Evolutionary conservation across 1,284 basidiomycete species (phyloP).

Genomic region (Papiliotrema nemorosa): DNA sequence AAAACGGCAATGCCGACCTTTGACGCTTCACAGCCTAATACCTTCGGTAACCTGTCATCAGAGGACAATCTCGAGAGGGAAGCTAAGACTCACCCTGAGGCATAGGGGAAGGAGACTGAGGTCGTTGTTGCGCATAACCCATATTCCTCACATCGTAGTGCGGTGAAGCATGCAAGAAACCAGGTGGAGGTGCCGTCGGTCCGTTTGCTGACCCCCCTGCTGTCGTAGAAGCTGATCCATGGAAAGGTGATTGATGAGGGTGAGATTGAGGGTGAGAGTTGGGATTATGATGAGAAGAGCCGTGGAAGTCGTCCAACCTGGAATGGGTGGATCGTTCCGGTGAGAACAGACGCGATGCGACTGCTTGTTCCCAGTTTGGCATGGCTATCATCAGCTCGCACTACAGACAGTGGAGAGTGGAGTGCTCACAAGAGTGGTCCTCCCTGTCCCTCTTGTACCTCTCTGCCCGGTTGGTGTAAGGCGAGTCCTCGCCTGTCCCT

Average conservation of each 20-base stretch:
- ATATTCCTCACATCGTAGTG: not conserved
- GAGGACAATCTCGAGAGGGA: not conserved
- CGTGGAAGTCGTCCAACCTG: slow-evolving; percentile 4
- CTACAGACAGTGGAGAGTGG: no score
- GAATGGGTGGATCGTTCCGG: slow-evolving; percentile 4
- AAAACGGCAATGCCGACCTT: no score
- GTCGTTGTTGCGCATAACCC: not conserved
- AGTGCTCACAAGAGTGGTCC: no score
- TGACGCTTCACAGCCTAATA: no score
- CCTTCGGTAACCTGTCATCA: slow-evolving; percentile 1
- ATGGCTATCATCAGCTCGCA: slow-evolving; percentile 1
- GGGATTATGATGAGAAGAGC: not conserved
- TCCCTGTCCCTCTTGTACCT: slow-evolving; percentile 7
- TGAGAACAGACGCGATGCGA: slow-evolving; percentile 9
- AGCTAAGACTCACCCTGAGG: slow-evolving; percentile 4
- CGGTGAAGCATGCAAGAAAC: not conserved
- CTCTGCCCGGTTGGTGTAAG: not conserved
- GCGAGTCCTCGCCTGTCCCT: not conserved
- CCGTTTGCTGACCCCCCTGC: no score
- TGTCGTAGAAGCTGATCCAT: not conserved
- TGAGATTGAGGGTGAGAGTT: not conserved
- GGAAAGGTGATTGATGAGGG: not conserved
- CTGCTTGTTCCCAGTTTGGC: not conserved
- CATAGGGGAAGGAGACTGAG: slow-evolving; percentile 3
- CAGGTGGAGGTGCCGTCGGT: not conserved